Base-by-base conservation (phyloP, 805 yeast species). In the Debaryomyces maramus region DNA sequence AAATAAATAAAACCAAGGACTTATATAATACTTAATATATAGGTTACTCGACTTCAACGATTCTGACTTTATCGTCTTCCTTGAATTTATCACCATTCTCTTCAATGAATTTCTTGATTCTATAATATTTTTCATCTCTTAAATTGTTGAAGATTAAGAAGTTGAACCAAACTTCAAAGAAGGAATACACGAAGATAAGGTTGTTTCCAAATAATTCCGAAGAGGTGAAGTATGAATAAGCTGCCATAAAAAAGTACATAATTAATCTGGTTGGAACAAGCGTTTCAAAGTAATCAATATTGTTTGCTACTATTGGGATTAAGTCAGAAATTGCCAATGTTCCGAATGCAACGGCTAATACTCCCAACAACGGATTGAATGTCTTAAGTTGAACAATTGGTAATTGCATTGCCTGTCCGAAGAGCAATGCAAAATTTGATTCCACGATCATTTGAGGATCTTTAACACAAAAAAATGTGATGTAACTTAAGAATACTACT, bases 131-230 rank as follows among this genome's bases (percentile, higher is more conserved):
- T 52, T 84, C 91, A 44, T 84, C 89, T 51, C 80, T 75, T 43
- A 85, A 63, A 31, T 82, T 72, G 53, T 73, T 77, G 58, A 72
- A 83, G 23, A 82, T 70, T 47, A 84, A 62, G 42, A 82, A 78
- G 51, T 81, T 79, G 52, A 80, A 67, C 88, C 90, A 85, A 22
- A 83, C 72, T 57, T 85, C 93, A 46, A 77, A 52, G 45, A 84
- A 82, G 21, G 78, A 58, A 53, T 74, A 82, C 4, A 74, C 63
- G 46, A 85, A 82, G 3, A 82, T 76, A 33, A 79, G 63, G 52
- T 79, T 81, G 60, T 83, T 83, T 53, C 83, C 78, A n/a, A 83
- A 42, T 17, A 63, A 56, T 15, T 72, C 67, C 32, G 64, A 57
- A n/a, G 62, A 61, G 40, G 72, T 71, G 30, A 73, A 38, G 51